Base-by-base conservation (phyloP, 495 filamentous ascomycete species). In the Lepidopterella palustris region DNA sequence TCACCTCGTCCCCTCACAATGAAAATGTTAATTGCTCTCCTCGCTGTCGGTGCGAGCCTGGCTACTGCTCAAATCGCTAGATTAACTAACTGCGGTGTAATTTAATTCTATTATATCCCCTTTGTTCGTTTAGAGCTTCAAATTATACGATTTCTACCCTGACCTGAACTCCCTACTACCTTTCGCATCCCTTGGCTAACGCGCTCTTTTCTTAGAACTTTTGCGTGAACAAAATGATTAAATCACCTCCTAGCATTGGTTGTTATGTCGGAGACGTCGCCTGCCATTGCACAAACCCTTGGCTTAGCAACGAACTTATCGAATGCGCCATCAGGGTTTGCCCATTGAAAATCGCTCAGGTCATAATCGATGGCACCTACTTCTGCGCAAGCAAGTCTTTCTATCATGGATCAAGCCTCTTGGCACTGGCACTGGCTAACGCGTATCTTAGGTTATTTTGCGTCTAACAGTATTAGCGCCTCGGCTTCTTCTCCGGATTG, bases 281-380 rank as follows among this genome's bases (percentile, higher is more conserved):
- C 35, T 95, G 90, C 78, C 81, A 92, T 47, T 95, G 90, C 82
- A 78, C 74, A 40, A 80, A 81, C 60, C 50, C 66, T 35, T 67
- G 89, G 79, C 93, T 90, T 73, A 70, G 72, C 59, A 87, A 83
- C 68, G 90, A 90, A 68, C 77, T 95, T 59, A 85, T 82, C 49
- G 90, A 95, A 75, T 95, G 90, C 79, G 81, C 87, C 53, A 71
- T 75, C 57, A 71, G 86, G 73, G 78, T 80, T 52, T 95, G 90
- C 77, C 54, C 67, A 29, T 59, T 68, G 5, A 39, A 47, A 0
- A 66, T 71, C 15, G 75, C 70, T 10, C 11, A 45, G 0, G 70
- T 71, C 62, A 71, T 74, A 61, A 18, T 62, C 15, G 73, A 76
- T 57, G 75, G 79, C 54, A 67, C 74, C 10, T 60, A 58, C 24